Conservation (phyloP, 2,329 filamentous ascomycete species). For the Sphaceloma murrayae region DNA sequence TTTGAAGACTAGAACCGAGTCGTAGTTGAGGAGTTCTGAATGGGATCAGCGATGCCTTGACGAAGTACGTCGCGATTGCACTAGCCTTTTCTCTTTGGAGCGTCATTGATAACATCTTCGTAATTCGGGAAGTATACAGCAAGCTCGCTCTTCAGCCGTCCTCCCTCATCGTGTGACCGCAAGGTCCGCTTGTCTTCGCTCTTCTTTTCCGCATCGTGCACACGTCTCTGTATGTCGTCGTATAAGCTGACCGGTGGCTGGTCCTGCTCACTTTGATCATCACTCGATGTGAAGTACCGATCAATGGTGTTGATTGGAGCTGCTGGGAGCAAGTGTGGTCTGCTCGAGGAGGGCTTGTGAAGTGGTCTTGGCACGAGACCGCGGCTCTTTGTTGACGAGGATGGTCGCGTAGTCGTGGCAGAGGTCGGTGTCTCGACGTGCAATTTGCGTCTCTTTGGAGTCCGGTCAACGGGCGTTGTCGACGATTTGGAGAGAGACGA, state of each 20-base stretch:
- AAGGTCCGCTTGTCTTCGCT: conserved; percentile 61
- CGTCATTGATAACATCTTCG: conserved; percentile 84
- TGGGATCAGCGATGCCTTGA: conserved; percentile 19
- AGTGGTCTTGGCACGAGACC: conserved; percentile 6
- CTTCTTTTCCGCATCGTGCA: conserved; percentile 22
- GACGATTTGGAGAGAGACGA: background rate
- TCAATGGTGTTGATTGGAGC: conserved; percentile 9
- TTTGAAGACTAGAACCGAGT: conserved; percentile 63
- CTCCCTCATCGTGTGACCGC: conserved; percentile 72
- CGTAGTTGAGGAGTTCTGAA: conserved; percentile 60
- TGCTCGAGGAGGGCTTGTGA: background rate
- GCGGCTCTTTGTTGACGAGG: conserved; percentile 4
- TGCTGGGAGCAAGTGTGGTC: background rate
- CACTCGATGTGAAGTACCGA: conserved; percentile 7
- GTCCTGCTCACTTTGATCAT: conserved; percentile 11
- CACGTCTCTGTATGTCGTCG: conserved; percentile 19
- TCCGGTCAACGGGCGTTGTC: background rate
- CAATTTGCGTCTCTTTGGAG: conserved; percentile 15
- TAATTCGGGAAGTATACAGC: conserved; percentile 88
- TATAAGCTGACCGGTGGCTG: conserved; percentile 9
- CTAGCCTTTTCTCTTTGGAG: conserved; percentile 53
- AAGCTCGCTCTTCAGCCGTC: conserved; percentile 82
- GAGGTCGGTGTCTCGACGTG: background rate
- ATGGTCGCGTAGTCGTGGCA: conserved; percentile 10
- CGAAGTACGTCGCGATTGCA: background rate